Evolutionary conservation across 2,329 filamentous ascomycete genomes (phyloP).

Genomic region (Cyphellophora attinorum): DNA sequence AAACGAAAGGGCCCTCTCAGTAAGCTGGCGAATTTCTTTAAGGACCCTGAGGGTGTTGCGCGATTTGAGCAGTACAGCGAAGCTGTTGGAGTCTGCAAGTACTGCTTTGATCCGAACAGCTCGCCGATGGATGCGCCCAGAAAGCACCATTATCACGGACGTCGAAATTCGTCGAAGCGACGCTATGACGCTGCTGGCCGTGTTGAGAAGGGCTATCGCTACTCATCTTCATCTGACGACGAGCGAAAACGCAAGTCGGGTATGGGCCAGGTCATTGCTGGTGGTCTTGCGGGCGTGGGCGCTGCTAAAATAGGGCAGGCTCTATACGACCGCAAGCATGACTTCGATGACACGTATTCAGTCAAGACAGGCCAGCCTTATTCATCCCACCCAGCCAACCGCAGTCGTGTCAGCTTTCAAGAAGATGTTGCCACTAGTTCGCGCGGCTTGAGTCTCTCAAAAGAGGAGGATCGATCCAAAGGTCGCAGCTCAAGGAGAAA

Average conservation of each 20-base stretch:
- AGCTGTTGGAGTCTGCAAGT: slow-evolving; percentile 55
- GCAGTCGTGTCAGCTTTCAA: slow-evolving; percentile 21
- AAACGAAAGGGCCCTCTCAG: slow-evolving; percentile 47
- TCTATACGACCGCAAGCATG: slow-evolving; percentile 40
- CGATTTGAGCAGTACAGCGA: slow-evolving; percentile 61
- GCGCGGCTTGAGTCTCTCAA: slow-evolving; percentile 36
- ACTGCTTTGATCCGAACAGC: slow-evolving; percentile 54
- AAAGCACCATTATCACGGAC: slow-evolving; percentile 45
- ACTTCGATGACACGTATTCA: slow-evolving; percentile 53
- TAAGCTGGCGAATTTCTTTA: slow-evolving; percentile 51
- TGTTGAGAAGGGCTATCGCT: slow-evolving; percentile 52
- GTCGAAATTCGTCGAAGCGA: slow-evolving; percentile 15
- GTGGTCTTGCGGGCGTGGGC: slow-evolving; percentile 43
- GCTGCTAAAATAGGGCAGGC: slow-evolving; percentile 43
- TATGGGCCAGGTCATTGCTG: slow-evolving; percentile 43
- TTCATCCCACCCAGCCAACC: slow-evolving; percentile 23
- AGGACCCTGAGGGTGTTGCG: slow-evolving; percentile 53
- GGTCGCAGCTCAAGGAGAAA: slow-evolving; percentile 21
- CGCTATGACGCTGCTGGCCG: slow-evolving; percentile 32
- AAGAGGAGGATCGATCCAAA: slow-evolving; percentile 24
- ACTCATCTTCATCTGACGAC: slow-evolving; percentile 43
- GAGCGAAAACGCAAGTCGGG: slow-evolving; percentile 34
- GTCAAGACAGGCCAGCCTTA: slow-evolving; percentile 40
- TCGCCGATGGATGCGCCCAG: slow-evolving; percentile 49
- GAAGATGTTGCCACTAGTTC: slow-evolving; percentile 20